Percentiles rank a stretch among this genome's conserved stretches.
Conservation (phyloP, 306 rosid species). For the Castanopsis chinensis region DNA sequence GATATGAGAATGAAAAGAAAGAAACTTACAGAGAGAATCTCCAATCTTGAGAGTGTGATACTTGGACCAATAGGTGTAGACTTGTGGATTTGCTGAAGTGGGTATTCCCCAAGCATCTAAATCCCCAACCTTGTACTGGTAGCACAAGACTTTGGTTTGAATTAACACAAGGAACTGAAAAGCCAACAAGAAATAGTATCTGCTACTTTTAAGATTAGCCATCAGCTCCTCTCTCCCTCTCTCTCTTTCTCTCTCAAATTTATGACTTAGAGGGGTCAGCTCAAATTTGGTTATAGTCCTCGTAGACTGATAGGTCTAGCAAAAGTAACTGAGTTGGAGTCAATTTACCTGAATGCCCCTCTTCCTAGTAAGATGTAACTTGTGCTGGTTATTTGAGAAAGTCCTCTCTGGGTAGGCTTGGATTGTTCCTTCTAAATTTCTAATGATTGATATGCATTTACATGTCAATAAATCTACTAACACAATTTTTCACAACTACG, state of each 20-base stretch:
- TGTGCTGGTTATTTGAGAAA: neutral
- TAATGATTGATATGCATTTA: no score
- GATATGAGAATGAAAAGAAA: neutral
- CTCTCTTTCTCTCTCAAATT: conserved; percentile 20
- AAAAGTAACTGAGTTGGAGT: neutral
- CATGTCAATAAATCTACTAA: no score
- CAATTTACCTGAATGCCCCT: conserved; percentile 35
- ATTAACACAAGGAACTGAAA: conserved; percentile 35
- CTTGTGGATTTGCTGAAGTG: conserved; percentile 54
- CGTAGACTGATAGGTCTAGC: neutral
- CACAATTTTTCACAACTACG: no score
- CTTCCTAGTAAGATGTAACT: neutral
- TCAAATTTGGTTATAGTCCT: conserved; percentile 11
- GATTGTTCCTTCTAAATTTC: no score
- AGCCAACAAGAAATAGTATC: conserved; percentile 9
- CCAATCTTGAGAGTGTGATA: conserved; percentile 61
- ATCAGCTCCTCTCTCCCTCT: conserved; percentile 9
- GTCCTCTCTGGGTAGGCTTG: neutral
- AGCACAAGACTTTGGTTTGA: conserved; percentile 50
- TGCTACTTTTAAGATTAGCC: conserved; percentile 31
- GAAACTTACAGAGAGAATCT: conserved; percentile 81
- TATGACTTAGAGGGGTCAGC: neutral
- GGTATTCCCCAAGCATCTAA: conserved; percentile 84
- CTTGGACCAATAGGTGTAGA: conserved; percentile 78
- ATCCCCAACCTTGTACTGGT: conserved; percentile 88